Percentiles rank a stretch among this genome's conserved stretches.
These are phyloP conservation scores for Evernia prunastri DNA, from an alignment of 495 filamentous ascomycete genomes.

Conservation along the genomic window DNA sequence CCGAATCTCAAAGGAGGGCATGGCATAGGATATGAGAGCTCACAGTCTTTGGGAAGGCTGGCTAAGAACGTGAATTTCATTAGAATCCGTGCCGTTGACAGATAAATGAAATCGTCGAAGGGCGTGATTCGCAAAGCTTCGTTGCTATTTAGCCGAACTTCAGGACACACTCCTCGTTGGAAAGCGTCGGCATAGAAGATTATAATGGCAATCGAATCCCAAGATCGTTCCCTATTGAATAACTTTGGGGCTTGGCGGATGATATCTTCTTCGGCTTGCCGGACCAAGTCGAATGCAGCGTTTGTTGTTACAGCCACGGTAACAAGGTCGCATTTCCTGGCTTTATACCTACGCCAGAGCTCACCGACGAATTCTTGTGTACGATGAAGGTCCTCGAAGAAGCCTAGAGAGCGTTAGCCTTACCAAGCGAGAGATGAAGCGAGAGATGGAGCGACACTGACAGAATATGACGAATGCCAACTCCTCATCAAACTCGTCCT, in stretches of 20 bases:
- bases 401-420: conserved; percentile 11
- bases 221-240: conserved; percentile 12
- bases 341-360: conserved; percentile 16
- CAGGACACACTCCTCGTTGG: conserved; percentile 11
- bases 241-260: conserved; percentile 9
- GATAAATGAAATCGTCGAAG: conserved; percentile 22
- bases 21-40: conserved; percentile 10
- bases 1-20: conserved; percentile 11
- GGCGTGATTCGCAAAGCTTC: conserved; percentile 19
- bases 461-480: conserved; percentile 20
- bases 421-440: neutral
- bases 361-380: conserved; percentile 15
- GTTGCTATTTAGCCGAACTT: conserved; percentile 4
- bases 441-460: neutral
- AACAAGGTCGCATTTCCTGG: conserved; percentile 13
- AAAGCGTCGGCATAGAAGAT: conserved; percentile 21
- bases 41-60: neutral
- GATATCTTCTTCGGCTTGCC: conserved; percentile 22
- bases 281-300: conserved; percentile 19
- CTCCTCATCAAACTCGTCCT: conserved; percentile 16
- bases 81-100: conserved; percentile 17
- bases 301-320: conserved; percentile 18
- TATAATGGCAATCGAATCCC: conserved; percentile 9
- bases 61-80: conserved; percentile 16
- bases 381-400: conserved; percentile 24